These are phyloP conservation scores for Cajanus cajan DNA, from an alignment of 306 rosid species.

Conservation along the genomic window DNA sequence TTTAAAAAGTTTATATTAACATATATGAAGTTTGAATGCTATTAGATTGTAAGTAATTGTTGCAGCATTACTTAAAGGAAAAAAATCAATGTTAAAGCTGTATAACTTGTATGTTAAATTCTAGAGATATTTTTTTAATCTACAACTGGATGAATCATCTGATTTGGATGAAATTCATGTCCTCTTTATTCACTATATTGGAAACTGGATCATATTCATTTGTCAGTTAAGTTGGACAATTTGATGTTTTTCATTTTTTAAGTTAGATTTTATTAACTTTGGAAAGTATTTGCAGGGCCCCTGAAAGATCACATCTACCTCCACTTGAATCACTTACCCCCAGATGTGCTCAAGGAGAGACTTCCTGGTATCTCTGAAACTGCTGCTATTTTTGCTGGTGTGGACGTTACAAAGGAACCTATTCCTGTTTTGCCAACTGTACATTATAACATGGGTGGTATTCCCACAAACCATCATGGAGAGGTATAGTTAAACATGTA, in stretches of 20 bases:
- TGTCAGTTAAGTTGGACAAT: not conserved
- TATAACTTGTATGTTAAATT: not conserved
- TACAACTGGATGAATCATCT: not conserved
- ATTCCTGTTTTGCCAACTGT: slow-evolving; percentile 98
- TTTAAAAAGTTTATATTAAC: not conserved
- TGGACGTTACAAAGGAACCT: slow-evolving; percentile 97
- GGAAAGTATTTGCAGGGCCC: slow-evolving; percentile 64
- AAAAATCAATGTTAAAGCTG: not conserved
- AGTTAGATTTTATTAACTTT: not conserved
- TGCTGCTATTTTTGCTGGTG: slow-evolving; percentile 99
- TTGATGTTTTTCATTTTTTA: not conserved
- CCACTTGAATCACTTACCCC: slow-evolving; percentile 97
- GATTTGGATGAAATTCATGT: slow-evolving; percentile 7
- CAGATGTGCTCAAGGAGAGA: slow-evolving; percentile 98
- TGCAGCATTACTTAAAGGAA: not conserved
- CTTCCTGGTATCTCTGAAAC: slow-evolving; percentile 99
- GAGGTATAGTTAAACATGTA: slow-evolving; percentile 55
- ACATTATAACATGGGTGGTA: slow-evolving; percentile 98
- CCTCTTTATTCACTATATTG: not conserved
- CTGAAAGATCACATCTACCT: slow-evolving; percentile 98
- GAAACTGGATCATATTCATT: not conserved
- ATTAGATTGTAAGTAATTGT: not conserved
- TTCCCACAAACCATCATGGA: slow-evolving; percentile 91
- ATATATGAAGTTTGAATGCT: not conserved
- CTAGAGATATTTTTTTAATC: not conserved